A percentile compares a stretch with the other conserved stretches of the same genome.
phyloP scores from a whole-genome alignment of 441 rosid genomes.

The Gossypium aridum region DNA sequence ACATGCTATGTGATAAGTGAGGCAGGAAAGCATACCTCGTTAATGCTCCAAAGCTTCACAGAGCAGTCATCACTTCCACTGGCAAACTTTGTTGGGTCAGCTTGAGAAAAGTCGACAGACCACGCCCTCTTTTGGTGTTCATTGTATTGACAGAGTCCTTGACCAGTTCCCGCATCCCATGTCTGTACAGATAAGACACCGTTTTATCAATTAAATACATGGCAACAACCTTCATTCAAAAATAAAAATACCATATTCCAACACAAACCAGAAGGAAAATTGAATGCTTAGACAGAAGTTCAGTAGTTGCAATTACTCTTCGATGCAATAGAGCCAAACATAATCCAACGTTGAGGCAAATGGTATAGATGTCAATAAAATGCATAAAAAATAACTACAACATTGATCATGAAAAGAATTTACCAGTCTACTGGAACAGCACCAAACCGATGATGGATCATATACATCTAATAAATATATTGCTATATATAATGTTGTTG shows the following conservation, averaged over 20 bases:
- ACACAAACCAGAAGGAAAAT: constrained; percentile 6
- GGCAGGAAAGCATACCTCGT: constrained; percentile 42
- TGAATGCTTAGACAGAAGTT: not conserved
- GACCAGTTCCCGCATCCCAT: constrained; percentile 84
- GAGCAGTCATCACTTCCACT: constrained; percentile 91
- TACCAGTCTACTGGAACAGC: not conserved
- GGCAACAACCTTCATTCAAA: not conserved
- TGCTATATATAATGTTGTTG: not conserved
- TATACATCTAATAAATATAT: not conserved
- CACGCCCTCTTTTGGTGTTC: constrained; percentile 82
- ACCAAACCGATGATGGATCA: not conserved
- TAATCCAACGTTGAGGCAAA: not conserved
- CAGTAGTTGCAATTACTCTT: not conserved
- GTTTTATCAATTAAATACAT: constrained; percentile 12
- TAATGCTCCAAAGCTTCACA: constrained; percentile 80
- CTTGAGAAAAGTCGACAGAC: constrained; percentile 77
- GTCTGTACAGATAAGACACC: constrained; percentile 37
- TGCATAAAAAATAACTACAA: not conserved
- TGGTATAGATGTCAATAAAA: not conserved
- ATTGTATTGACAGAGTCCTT: constrained; percentile 49
- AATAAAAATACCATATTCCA: constrained; percentile 10
- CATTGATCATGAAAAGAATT: not conserved
- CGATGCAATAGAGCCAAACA: not conserved
- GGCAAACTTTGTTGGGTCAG: constrained; percentile 66
- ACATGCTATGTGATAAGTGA: not conserved